phyloP scores from a whole-genome alignment of 1,139 yeast species.

The Magnusiomyces tetraspermus region DNA sequence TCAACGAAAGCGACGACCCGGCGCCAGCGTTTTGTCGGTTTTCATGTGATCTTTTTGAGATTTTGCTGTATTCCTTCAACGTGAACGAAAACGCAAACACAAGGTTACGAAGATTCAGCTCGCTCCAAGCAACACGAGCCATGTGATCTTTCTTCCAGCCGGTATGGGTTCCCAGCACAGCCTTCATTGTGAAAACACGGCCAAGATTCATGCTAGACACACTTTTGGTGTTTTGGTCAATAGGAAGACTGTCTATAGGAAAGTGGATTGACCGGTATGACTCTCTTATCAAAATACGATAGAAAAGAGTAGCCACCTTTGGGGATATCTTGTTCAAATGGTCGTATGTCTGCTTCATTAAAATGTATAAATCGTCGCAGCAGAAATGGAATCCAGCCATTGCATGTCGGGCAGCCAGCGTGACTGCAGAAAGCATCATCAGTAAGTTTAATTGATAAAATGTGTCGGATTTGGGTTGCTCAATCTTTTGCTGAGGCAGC shows the following conservation, averaged over 20 bases:
- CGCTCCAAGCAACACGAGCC: constrained; percentile 56
- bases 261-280: constrained; percentile 62
- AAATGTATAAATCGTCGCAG: constrained; percentile 57
- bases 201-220: neutral
- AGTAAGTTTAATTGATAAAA: neutral
- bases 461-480: neutral
- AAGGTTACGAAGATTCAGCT: constrained; percentile 59
- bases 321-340: constrained; percentile 23
- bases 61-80: constrained; percentile 24
- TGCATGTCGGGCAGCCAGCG: constrained; percentile 57
- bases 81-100: constrained; percentile 71
- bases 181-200: constrained; percentile 44
- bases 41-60: constrained; percentile 25
- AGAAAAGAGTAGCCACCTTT: constrained; percentile 17
- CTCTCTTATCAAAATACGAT: constrained; percentile 43
- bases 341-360: constrained; percentile 34
- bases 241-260: constrained; percentile 56
- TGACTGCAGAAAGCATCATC: constrained; percentile 40
- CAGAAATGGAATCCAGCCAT: constrained; percentile 47
- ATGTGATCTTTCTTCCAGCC: constrained; percentile 42
- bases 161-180: constrained; percentile 49
- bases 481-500: constrained; percentile 5
- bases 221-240: constrained; percentile 45
- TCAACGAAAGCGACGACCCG: constrained; percentile 19
- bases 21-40: constrained; percentile 25